Conservation (phyloP, 371 early-diverging fungal genomes). For the Mortierella polycephala region DNA sequence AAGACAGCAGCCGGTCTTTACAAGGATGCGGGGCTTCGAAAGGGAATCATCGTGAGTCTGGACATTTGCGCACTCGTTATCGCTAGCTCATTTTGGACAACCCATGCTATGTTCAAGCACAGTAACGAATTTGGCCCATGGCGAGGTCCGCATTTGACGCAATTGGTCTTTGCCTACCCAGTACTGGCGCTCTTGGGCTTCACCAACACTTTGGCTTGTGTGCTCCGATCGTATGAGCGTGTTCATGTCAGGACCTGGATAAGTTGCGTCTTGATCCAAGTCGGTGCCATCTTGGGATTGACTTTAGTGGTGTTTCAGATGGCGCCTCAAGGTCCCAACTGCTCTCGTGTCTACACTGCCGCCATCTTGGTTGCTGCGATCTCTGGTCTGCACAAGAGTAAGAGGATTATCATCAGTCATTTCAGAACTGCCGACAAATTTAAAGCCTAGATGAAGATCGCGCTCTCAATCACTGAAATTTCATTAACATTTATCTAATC, state of each 20-base stretch:
- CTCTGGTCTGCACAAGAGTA: conserved; percentile 54
- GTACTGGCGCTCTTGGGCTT: conserved; percentile 58
- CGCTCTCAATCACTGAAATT: too few species aligned
- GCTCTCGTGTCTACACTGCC: conserved; percentile 46
- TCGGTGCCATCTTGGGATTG: conserved; percentile 40
- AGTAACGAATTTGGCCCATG: conserved; percentile 62
- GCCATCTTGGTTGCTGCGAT: conserved; percentile 48
- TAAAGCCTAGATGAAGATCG: background rate
- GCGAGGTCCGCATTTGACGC: conserved; percentile 66
- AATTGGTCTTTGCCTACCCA: conserved; percentile 61
- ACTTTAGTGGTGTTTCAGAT: conserved; percentile 55
- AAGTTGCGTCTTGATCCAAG: conserved; percentile 47
- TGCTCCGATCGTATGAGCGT: conserved; percentile 37
- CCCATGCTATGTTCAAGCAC: conserved; percentile 55
- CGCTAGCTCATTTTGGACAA: conserved; percentile 58
- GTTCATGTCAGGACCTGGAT: conserved; percentile 39
- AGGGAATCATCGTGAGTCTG: conserved; percentile 31
- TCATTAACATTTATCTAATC: background rate
- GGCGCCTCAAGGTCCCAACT: conserved; percentile 40
- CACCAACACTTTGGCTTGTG: conserved; percentile 55
- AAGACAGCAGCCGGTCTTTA: conserved; percentile 8
- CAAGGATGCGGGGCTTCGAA: conserved; percentile 33
- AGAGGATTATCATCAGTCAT: background rate
- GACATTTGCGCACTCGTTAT: conserved; percentile 56
- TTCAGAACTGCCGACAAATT: conserved; percentile 8